Evolutionary conservation across 768 basidiomycete species (phyloP), one percentile per base, ranked within the genome.

Genomic region (Calocybe cyanea): DNA sequence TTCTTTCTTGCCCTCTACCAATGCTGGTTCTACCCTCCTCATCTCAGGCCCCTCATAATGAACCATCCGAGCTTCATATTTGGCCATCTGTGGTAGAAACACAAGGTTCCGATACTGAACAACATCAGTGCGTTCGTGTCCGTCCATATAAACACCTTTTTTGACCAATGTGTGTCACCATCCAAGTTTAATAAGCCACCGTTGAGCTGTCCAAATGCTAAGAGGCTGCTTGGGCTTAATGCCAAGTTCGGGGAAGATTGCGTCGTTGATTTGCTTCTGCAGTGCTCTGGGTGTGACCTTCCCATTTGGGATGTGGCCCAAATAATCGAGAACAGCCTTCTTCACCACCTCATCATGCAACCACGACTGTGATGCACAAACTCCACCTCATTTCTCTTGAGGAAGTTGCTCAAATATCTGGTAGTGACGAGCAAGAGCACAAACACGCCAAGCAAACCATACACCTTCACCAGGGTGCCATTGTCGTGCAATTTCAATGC

Each of bases 111-210:
- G 31, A 23, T 54, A 58, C 10, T 46, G 28, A 24, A 58, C 48
- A 19, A 63, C 57, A 50, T 62, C 59, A 5, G 42, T 28, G 1
- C 45, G 41, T 31, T 61, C 58, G 50, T 63, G 62, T 1, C 58
- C 56, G 47, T 63, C 57, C 38, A 57, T 34, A 48, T 61, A 62
- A 2, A 58, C 31, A 2, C 62, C 57, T 33, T 64, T 60, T 13
- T 41, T 19, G 14, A 42, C 57, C 63, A 28, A 46, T 10, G 18
- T 45, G 9, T 3, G n/a, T 1, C 19, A 0, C 20, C 17, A 50
- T 25, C 53, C 55, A 4, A 75, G 45, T 30, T 60, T 58, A 2
- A 55, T 40, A 32, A 77, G 54, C 72, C 75, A 76, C 0, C 51
- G 49, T 8, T 52, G 40, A 13, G 70, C 73, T 0, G 68, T 75